Percentiles rank a stretch among this genome's conserved stretches.
These are phyloP conservation scores for Phaffomyces antillensis DNA, from an alignment of 805 yeast species.

Conservation along the genomic window DNA sequence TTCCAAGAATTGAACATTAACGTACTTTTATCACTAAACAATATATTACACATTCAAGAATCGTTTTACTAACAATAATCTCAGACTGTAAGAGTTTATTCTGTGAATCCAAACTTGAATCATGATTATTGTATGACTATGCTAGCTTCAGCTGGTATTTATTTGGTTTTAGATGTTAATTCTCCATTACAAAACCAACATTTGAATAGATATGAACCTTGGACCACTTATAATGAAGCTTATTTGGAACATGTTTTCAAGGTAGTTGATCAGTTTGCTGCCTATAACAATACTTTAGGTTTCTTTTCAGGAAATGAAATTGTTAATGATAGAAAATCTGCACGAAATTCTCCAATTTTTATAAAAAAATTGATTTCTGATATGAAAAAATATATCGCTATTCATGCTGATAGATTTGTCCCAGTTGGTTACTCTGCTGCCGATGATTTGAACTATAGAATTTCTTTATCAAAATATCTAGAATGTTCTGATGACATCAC, in stretches of 20 bases:
- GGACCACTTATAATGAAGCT: conserved; percentile 71
- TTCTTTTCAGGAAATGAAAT: conserved; percentile 92
- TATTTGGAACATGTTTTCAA: conserved; percentile 73
- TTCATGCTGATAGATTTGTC: conserved; percentile 53
- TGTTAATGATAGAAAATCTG: conserved; percentile 69
- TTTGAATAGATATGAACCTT: conserved; percentile 85
- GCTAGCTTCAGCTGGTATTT: conserved; percentile 89
- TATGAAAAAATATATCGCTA: conserved; percentile 61
- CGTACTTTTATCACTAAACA: conserved; percentile 2
- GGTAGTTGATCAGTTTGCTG: conserved; percentile 74
- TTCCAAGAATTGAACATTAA: conserved; percentile 84
- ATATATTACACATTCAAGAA: conserved; percentile 19
- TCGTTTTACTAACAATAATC: conserved; percentile 40
- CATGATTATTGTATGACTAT: conserved; percentile 90
- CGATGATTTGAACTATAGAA: conserved; percentile 75
- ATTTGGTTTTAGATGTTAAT: conserved; percentile 83
- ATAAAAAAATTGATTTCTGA: conserved; percentile 77
- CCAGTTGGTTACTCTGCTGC: conserved; percentile 98
- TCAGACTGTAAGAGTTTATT: conserved; percentile 72
- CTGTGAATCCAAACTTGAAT: conserved; percentile 72
- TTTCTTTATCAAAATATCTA: conserved; percentile 69
- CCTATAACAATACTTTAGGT: conserved; percentile 83
- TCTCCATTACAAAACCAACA: conserved; percentile 57
- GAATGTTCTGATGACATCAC: conserved; percentile 55
- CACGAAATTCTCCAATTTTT: conserved; percentile 62